Base-by-base conservation (phyloP, 1,284 basidiomycete genomes). In the Takashimella koratensis region DNA sequence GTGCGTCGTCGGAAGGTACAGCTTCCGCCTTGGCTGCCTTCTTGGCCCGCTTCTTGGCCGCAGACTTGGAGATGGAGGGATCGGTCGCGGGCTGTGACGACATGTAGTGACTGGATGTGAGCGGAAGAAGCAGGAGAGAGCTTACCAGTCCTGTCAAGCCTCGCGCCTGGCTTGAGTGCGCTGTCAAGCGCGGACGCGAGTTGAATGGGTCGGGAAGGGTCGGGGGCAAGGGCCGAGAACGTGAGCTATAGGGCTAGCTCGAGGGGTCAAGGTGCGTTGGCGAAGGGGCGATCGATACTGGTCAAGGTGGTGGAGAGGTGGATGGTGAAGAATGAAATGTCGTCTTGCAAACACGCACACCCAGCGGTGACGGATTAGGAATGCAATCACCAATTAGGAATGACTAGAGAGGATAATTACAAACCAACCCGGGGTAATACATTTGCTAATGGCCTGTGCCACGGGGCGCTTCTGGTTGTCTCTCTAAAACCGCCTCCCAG, bases 41-140 rank as follows among this genome's bases (percentile, higher is more conserved):
- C 66, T 75, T 75, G 53, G 70, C 65, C 58, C 64, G 60, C 61
- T 75, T 75, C 70, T 73, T 75, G 51, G 70, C 71, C 58, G 67
- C 66, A 57, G 71, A 71, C 66, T 74, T 74, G 46, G 71, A 67
- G 47, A 68, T 62, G 65, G 63, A 58, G 47, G 60, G 58, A 51
- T 56, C 55, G 48, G 52, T 57, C 51, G 64, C 53, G 41, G 58
- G 60, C 53, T 65, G 61, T 61, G 62, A 61, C 57, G 68, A 68
- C 64, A 69, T 71, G 58, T 36, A 36, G 8, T 16, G 8, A n/a
- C n/a, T n/a, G n/a, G 58, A 47, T 54, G 59, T 52, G 59, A 47
- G 24, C 45, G 45, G 39, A 43, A 2, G 23, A 30, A 43, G 36
- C 43, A 19, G 22, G 30, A 22, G 21, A 41, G 44, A n/a, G n/a